These are phyloP conservation scores for Zoysia pacifica DNA, from an alignment of 176 grass and related monocot genomes.

Conservation along the genomic window DNA sequence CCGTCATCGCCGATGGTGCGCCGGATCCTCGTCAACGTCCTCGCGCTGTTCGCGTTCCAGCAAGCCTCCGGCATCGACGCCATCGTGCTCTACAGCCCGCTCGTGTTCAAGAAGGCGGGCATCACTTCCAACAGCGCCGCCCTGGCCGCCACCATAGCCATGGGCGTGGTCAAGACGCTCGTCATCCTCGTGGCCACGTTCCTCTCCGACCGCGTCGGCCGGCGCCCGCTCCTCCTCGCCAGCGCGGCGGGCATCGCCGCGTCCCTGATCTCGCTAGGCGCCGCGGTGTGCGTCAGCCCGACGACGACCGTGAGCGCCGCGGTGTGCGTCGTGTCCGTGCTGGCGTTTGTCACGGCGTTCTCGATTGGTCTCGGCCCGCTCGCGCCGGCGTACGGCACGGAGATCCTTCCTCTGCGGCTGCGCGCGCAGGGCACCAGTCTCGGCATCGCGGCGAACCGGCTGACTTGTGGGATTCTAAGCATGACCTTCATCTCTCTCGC, in stretches of 20 bases:
- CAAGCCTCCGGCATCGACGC: conserved; percentile 57
- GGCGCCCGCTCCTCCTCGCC: conserved; percentile 46
- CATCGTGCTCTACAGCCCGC: conserved; percentile 53
- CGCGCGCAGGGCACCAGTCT: conserved; percentile 48
- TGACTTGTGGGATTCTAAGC: conserved; percentile 41
- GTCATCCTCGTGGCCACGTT: conserved; percentile 40
- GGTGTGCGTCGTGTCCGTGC: conserved; percentile 15
- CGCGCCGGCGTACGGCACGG: conserved; percentile 32
- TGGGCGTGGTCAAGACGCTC: conserved; percentile 32
- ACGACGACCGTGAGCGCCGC: not conserved
- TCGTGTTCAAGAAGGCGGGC: conserved; percentile 45
- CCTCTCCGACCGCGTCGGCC: conserved; percentile 49
- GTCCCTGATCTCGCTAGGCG: conserved; percentile 17
- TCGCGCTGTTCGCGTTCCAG: conserved; percentile 40
- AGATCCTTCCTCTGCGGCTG: conserved; percentile 55
- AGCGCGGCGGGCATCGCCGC: conserved; percentile 34
- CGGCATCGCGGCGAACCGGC: conserved; percentile 44
- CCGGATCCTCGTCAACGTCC: conserved; percentile 25
- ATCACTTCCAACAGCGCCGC: conserved; percentile 25
- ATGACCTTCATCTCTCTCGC: conserved; percentile 69
- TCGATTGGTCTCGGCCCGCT: conserved; percentile 38
- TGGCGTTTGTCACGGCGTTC: conserved; percentile 42
- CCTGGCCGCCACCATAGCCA: conserved; percentile 36
- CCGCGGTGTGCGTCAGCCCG: not conserved
- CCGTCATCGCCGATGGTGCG: conserved; percentile 13